These are phyloP conservation scores for Avena eriantha DNA, from an alignment of 176 grass and related monocot species.

Conservation along the genomic window DNA sequence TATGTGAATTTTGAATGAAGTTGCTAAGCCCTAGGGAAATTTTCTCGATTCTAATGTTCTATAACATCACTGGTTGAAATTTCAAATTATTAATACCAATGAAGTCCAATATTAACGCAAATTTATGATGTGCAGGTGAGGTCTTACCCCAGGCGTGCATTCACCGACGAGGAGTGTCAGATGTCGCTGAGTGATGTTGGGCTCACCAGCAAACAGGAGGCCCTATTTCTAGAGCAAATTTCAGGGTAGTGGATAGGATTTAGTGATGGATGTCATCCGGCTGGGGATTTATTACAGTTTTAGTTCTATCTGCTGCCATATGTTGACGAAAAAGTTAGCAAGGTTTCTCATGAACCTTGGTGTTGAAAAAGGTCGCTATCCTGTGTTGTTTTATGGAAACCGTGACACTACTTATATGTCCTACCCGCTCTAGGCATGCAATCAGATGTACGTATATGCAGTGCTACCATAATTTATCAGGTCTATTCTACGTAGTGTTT, in stretches of 20 bases:
- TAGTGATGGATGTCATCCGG: background rate
- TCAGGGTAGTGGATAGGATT: conserved; percentile 39
- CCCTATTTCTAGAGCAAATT: conserved; percentile 89
- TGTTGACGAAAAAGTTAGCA: background rate
- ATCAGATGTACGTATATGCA: conserved; percentile 33
- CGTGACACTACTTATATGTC: background rate
- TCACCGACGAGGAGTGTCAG: conserved; percentile 66
- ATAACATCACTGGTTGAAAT: background rate
- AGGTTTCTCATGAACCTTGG: background rate
- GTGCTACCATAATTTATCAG: background rate
- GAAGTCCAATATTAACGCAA: background rate
- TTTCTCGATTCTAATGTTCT: background rate
- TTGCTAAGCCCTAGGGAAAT: background rate
- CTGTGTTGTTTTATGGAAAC: conserved; percentile 16
- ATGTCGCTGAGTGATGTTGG: conserved; percentile 77
- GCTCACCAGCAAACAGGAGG: conserved; percentile 88
- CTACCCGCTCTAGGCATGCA: background rate
- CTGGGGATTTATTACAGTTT: background rate
- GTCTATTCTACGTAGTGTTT: background rate
- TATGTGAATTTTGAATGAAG: background rate
- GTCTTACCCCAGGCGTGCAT: conserved; percentile 78
- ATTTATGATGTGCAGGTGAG: conserved; percentile 64
- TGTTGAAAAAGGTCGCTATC: background rate
- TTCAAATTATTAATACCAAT: background rate
- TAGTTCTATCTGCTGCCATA: background rate